Percentiles rank a stretch among this genome's conserved stretches.
Conservation (phyloP, 2,329 filamentous ascomycete species). For the Podosphaera aphanis region DNA sequence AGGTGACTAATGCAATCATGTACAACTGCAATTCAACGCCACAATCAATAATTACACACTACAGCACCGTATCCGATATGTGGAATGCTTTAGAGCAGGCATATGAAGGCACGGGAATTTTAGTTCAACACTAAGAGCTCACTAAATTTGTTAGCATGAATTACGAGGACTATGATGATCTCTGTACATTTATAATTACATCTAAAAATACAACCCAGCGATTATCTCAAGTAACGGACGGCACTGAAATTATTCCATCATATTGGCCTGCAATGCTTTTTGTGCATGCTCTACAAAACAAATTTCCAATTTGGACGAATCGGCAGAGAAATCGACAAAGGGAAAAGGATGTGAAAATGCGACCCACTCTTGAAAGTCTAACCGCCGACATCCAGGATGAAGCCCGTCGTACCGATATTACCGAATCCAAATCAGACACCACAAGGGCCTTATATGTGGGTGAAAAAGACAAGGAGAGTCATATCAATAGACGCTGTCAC, state of each 20-base stretch:
- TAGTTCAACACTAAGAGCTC: not conserved
- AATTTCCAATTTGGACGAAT: not conserved
- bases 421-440: not conserved
- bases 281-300: not conserved
- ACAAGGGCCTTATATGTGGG: not conserved
- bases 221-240: not conserved
- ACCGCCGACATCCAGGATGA: not conserved
- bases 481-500: not conserved
- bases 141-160: not conserved
- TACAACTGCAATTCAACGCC: not conserved
- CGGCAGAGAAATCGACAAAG: not conserved
- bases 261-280: constrained; percentile 1
- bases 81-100: not conserved
- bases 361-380: not conserved
- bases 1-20: not conserved
- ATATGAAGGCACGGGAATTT: constrained; percentile 1
- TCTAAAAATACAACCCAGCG: not conserved
- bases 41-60: not conserved
- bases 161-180: not conserved
- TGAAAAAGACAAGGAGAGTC: not conserved
- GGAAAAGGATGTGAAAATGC: not conserved
- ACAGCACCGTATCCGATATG: not conserved
- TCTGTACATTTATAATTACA: not conserved
- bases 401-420: not conserved
- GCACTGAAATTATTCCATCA: not conserved